phyloP scores from a whole-genome alignment of 140 eudicot species.

The Anethum foeniculum region DNA sequence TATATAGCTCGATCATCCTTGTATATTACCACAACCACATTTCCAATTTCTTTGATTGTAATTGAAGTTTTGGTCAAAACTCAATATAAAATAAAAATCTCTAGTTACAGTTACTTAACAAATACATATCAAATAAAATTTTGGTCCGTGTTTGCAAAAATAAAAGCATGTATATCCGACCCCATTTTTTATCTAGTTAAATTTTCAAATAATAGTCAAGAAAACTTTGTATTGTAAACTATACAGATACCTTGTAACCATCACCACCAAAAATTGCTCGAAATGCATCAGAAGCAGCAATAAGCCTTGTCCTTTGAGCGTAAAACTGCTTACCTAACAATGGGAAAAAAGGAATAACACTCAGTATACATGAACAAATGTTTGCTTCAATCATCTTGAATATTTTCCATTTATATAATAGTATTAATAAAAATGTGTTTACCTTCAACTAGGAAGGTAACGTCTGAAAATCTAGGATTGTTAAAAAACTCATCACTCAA shows the following conservation, averaged over 20 bases:
- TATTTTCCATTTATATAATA: neutral
- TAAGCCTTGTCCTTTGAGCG: conserved; percentile 82
- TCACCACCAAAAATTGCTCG: conserved; percentile 96
- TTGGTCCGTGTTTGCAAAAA: neutral
- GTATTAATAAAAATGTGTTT: neutral
- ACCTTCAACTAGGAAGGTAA: conserved; percentile 91
- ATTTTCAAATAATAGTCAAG: neutral
- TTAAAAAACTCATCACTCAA: conserved; percentile 82
- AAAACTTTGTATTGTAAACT: neutral
- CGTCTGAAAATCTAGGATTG: conserved; percentile 74
- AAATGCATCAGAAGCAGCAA: conserved; percentile 96
- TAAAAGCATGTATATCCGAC: neutral
- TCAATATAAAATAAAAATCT: neutral
- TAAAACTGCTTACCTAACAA: conserved; percentile 72
- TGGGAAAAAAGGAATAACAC: neutral
- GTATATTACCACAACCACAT: neutral
- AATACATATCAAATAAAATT: no score
- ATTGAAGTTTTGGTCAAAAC: neutral
- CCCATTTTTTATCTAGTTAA: neutral
- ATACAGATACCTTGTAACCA: conserved; percentile 59
- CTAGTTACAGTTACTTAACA: no score
- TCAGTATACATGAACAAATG: neutral
- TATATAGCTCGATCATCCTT: neutral
- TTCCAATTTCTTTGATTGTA: neutral
- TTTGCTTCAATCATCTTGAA: neutral